These are phyloP conservation scores for Tetrapisispora phaffii DNA, from an alignment of 805 yeast species.

Conservation along the genomic window DNA sequence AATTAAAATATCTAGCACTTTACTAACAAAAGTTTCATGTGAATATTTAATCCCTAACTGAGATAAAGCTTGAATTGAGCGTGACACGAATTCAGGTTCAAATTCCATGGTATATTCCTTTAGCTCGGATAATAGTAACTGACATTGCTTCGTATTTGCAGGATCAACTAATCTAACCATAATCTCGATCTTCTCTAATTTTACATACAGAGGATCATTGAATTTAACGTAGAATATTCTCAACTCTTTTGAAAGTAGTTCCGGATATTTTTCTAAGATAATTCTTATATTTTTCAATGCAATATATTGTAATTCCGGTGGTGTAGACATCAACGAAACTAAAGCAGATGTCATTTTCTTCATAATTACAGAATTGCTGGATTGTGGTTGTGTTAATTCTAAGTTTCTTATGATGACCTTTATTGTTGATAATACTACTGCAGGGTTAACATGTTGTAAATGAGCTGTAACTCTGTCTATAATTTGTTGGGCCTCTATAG, in stretches of 20 bases:
- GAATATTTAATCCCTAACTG: slow-evolving; percentile 58
- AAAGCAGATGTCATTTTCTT: slow-evolving; percentile 75
- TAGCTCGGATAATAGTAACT: slow-evolving; percentile 54
- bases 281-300: slow-evolving; percentile 86
- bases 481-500: slow-evolving; percentile 69
- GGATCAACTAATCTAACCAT: slow-evolving; percentile 60
- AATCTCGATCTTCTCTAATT: slow-evolving; percentile 67
- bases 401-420: slow-evolving; percentile 69
- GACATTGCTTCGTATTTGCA: slow-evolving; percentile 36
- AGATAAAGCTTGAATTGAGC: slow-evolving; percentile 58
- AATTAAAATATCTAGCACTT: slow-evolving; percentile 51
- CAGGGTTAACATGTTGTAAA: slow-evolving; percentile 92
- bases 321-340: slow-evolving; percentile 75
- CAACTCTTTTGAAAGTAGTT: slow-evolving; percentile 62
- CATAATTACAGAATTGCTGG: slow-evolving; percentile 30
- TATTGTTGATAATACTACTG: slow-evolving; percentile 80
- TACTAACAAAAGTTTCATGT: slow-evolving; percentile 37
- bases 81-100: slow-evolving; percentile 64
- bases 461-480: slow-evolving; percentile 89
- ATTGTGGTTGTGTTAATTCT: slow-evolving; percentile 34
- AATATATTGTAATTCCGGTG: slow-evolving; percentile 92
- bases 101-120: slow-evolving; percentile 79
- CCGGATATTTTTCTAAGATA: slow-evolving; percentile 81
- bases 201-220: slow-evolving; percentile 71
- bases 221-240: slow-evolving; percentile 85